Conservation (phyloP, 495 filamentous ascomycete genomes). For the Neurospora sp. region DNA sequence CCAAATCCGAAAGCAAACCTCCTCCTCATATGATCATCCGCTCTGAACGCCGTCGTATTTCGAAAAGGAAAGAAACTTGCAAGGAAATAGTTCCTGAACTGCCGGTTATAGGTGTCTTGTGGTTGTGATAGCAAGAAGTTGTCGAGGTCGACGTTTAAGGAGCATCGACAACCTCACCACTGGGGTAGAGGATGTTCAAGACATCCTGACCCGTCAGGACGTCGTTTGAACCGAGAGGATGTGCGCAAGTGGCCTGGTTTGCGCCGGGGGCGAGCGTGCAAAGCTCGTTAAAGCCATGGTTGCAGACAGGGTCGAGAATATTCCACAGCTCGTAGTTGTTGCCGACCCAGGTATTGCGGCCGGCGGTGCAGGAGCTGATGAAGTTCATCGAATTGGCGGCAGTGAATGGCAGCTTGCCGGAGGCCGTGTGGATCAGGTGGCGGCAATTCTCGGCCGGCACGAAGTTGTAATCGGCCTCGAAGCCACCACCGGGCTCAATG, state of each 20-base stretch:
- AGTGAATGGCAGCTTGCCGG: conserved; percentile 26
- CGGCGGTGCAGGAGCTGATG: conserved; percentile 24
- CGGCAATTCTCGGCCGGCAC: conserved; percentile 21
- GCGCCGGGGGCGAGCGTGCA: conserved; percentile 25
- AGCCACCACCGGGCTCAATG: conserved; percentile 22
- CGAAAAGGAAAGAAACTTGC: not conserved
- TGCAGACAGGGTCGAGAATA: conserved; percentile 25
- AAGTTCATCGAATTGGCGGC: conserved; percentile 36
- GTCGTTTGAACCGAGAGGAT: not conserved
- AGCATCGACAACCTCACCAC: not conserved
- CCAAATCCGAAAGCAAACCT: not conserved
- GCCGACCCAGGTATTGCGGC: conserved; percentile 24
- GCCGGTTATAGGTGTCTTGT: no score
- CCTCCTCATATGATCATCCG: not conserved
- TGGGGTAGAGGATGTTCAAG: not conserved
- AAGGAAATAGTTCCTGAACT: no score
- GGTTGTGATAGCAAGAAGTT: no score
- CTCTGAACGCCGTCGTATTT: not conserved
- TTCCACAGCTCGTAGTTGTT: conserved; percentile 27
- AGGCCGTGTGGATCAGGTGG: conserved; percentile 21
- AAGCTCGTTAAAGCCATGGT: conserved; percentile 27
- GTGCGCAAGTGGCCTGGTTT: not conserved
- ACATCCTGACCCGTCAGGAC: not conserved
- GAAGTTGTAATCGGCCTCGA: conserved; percentile 24
- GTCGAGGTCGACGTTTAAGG: no score